Percentiles rank a stretch among this genome's conserved stretches.
phyloP scores from a whole-genome alignment of 2,329 filamentous ascomycete species.

The Clonostachys rosea region DNA sequence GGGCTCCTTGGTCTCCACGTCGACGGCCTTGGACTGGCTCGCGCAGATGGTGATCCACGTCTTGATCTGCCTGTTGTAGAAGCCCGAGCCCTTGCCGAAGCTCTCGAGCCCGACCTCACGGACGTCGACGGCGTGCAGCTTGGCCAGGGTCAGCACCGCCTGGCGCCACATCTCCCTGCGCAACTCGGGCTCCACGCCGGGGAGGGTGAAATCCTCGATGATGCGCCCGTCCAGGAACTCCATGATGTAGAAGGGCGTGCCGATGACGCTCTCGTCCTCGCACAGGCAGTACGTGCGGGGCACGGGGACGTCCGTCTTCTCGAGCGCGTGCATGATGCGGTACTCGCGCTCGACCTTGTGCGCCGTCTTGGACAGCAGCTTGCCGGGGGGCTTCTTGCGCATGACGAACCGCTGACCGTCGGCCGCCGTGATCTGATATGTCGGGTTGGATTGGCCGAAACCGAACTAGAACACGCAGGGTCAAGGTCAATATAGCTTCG shows the following conservation, averaged over 20 bases:
- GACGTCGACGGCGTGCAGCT: conserved; percentile 73
- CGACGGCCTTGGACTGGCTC: conserved; percentile 70
- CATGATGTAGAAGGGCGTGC: conserved; percentile 97
- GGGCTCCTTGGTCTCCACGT: conserved; percentile 69
- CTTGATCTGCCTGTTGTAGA: conserved; percentile 80
- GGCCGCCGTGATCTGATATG: conserved; percentile 80
- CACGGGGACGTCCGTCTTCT: conserved; percentile 75
- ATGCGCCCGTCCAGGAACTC: conserved; percentile 91
- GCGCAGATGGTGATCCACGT: conserved; percentile 78
- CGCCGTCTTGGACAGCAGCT: conserved; percentile 86
- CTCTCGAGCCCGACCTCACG: conserved; percentile 60
- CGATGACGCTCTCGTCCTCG: conserved; percentile 74
- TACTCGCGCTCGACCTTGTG: conserved; percentile 97
- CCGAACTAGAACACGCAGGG: conserved; percentile 67
- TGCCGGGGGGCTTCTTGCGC: conserved; percentile 96
- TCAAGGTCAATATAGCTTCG: background rate
- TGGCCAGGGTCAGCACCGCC: conserved; percentile 77
- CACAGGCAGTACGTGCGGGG: conserved; percentile 82
- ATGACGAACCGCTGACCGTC: conserved; percentile 74
- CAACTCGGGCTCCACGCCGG: conserved; percentile 63
- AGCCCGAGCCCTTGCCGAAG: conserved; percentile 72
- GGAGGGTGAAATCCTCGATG: conserved; percentile 83
- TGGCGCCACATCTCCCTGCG: conserved; percentile 80
- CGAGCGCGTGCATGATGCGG: conserved; percentile 80
- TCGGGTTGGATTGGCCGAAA: conserved; percentile 96